Evolutionary conservation across 2,329 filamentous ascomycete genomes (phyloP).

Genomic region (Apiospora sp.): DNA sequence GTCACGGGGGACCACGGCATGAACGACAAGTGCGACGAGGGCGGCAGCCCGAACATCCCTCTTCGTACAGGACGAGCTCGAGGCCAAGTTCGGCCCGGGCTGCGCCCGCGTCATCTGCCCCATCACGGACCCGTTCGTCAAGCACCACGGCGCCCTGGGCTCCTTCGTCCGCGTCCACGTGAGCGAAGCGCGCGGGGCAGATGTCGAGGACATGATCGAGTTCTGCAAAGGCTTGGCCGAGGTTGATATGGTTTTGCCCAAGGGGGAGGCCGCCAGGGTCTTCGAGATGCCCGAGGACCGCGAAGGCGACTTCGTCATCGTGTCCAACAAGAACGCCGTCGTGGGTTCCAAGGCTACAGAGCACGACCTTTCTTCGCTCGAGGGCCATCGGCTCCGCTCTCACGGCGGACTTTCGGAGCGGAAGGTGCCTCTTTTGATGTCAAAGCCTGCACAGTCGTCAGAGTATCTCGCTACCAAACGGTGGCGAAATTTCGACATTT

Average conservation of each 20-base stretch:
- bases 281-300: conserved; percentile 50
- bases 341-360: conserved; percentile 45
- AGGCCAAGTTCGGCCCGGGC: conserved; percentile 40
- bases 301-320: conserved; percentile 50
- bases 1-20: conserved; percentile 54
- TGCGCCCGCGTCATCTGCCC: conserved; percentile 51
- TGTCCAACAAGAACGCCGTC: conserved; percentile 46
- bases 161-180: conserved; percentile 51
- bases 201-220: not conserved
- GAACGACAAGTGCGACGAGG: conserved; percentile 47
- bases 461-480: not conserved
- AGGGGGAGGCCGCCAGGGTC: conserved; percentile 42
- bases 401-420: conserved; percentile 52
- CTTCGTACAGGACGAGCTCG: conserved; percentile 49
- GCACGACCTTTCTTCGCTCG: conserved; percentile 45
- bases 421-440: conserved; percentile 38
- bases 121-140: conserved; percentile 53
- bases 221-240: not conserved
- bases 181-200: conserved; percentile 33
- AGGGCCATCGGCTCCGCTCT: conserved; percentile 46
- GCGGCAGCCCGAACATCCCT: conserved; percentile 47
- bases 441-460: not conserved
- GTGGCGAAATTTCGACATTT: conserved; percentile 10
- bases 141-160: conserved; percentile 52
- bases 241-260: conserved; percentile 30